Percentiles rank a stretch among this genome's conserved stretches.
phyloP scores from a whole-genome alignment of 768 basidiomycete species.

The Candolleomyces efflorescens region DNA sequence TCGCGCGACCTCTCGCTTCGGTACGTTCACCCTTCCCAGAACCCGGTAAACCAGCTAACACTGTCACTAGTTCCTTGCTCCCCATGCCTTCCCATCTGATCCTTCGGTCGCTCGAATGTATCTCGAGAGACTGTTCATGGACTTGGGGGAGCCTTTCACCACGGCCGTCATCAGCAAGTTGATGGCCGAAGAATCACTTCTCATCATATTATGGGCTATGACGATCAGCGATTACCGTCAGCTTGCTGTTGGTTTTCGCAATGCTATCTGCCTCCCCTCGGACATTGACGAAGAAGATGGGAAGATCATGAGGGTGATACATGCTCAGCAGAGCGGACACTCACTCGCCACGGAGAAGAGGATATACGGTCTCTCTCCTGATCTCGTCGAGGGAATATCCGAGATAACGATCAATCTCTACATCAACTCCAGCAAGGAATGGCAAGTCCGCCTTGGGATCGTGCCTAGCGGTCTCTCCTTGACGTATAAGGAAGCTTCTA shows the following conservation, averaged over 20 bases:
- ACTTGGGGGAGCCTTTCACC: neutral
- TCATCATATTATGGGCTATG: neutral
- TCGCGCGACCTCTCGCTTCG: conserved; percentile 1
- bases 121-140: conserved; percentile 5
- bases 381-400: too few relatives aligned
- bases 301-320: neutral
- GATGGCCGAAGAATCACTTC: too few relatives aligned
- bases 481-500: too few relatives aligned
- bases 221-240: neutral
- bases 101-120: neutral
- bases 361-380: too few relatives aligned
- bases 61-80: neutral
- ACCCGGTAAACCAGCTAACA: neutral
- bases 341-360: neutral
- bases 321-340: conserved; percentile 5
- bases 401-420: too few relatives aligned
- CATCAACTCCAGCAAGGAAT: too few relatives aligned
- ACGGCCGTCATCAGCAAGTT: neutral
- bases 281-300: neutral
- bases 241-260: neutral
- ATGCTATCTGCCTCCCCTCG: neutral
- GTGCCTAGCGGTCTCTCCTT: too few relatives aligned
- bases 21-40: neutral
- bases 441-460: too few relatives aligned
- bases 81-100: neutral